These are phyloP conservation scores for Cryptosporidium muris DNA, from an alignment of 169 alveolate species.

Conservation along the genomic window DNA sequence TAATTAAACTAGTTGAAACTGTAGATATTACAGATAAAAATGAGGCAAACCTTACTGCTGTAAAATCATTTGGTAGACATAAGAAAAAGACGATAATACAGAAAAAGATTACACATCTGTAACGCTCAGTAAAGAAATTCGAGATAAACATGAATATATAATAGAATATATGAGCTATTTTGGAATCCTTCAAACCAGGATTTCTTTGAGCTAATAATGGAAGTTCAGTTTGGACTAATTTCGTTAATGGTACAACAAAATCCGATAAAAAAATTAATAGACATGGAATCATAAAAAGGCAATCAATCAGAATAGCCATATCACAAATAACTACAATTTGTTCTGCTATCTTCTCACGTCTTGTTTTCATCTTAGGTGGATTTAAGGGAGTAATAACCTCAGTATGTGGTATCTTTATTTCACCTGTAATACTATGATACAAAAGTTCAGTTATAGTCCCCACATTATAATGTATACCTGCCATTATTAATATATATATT, in stretches of 20 bases:
- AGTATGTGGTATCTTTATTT: neutral
- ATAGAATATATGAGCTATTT: neutral
- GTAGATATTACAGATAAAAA: conserved; percentile 46
- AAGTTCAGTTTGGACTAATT: conserved; percentile 22
- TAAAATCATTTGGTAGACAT: conserved; percentile 42
- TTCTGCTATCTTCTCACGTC: conserved; percentile 16
- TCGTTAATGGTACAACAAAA: conserved; percentile 23
- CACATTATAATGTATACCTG: conserved; percentile 57
- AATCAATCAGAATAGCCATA: conserved; percentile 34
- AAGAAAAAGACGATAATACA: conserved; percentile 40
- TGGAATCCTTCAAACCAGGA: conserved; percentile 17
- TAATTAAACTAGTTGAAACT: conserved; percentile 39
- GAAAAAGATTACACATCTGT: conserved; percentile 41
- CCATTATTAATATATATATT: conserved; percentile 40
- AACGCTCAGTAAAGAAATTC: conserved; percentile 28
- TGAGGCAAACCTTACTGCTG: conserved; percentile 53
- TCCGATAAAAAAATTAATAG: conserved; percentile 51
- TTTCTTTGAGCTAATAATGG: conserved; percentile 11
- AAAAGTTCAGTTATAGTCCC: conserved; percentile 43
- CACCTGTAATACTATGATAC: conserved; percentile 63
- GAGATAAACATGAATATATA: conserved; percentile 15
- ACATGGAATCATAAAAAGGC: conserved; percentile 60
- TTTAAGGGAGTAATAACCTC: neutral
- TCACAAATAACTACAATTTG: conserved; percentile 7
- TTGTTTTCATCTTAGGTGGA: neutral